Percentiles rank a stretch among this genome's conserved stretches.
These are phyloP conservation scores for Boletus vermiculosoides DNA, from an alignment of 768 basidiomycete species.

Conservation along the genomic window DNA sequence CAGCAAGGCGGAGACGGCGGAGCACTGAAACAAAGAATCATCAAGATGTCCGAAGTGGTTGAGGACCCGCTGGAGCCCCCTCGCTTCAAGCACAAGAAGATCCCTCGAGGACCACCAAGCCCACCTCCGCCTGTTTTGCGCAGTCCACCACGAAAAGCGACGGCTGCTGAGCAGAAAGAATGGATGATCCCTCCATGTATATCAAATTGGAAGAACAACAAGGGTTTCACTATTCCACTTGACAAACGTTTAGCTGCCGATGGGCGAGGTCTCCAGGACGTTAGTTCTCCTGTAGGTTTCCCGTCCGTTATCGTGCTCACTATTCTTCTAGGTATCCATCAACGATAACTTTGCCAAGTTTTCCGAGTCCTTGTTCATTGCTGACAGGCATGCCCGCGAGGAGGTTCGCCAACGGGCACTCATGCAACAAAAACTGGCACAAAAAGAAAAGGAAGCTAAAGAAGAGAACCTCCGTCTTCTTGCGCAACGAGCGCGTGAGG, in stretches of 20 bases:
- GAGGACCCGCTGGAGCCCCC: slow-evolving; percentile 98
- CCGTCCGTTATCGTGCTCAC: neutral
- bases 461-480: slow-evolving; percentile 94
- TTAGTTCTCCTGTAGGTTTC: slow-evolving; percentile 40
- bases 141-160: slow-evolving; percentile 94
- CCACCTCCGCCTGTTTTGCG: slow-evolving; percentile 95
- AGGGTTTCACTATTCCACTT: slow-evolving; percentile 98
- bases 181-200: slow-evolving; percentile 99
- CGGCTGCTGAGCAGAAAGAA: slow-evolving; percentile 97
- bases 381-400: slow-evolving; percentile 96
- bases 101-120: slow-evolving; percentile 93
- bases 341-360: slow-evolving; percentile 99
- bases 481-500: slow-evolving; percentile 94
- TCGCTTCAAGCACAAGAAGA: slow-evolving; percentile 98
- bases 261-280: slow-evolving; percentile 97
- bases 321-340: slow-evolving; percentile 74
- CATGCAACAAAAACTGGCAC: slow-evolving; percentile 98
- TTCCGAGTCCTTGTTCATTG: slow-evolving; percentile 92
- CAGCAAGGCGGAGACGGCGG: slow-evolving; percentile 63
- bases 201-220: slow-evolving; percentile 99
- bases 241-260: slow-evolving; percentile 98
- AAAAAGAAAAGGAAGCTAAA: slow-evolving; percentile 94
- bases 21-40: slow-evolving; percentile 84
- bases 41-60: slow-evolving; percentile 98
- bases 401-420: slow-evolving; percentile 94